Conservation (phyloP, 2,329 filamentous ascomycete species). For the Alternaria gaisen region DNA sequence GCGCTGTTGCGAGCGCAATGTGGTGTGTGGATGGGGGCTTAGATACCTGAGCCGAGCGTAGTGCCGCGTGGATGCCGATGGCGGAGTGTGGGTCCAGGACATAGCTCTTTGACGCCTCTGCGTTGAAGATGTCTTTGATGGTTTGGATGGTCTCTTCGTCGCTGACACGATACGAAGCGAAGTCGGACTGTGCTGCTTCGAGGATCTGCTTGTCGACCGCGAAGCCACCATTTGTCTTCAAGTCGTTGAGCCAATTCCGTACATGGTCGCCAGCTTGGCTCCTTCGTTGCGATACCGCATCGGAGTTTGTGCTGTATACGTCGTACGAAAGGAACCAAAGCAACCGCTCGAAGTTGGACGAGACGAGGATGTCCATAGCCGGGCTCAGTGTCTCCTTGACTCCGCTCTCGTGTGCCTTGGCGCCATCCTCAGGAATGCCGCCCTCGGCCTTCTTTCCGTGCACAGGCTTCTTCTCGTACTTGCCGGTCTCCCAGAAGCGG, state of each 20-base stretch:
- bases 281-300: conserved; percentile 54
- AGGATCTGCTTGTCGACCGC: conserved; percentile 79
- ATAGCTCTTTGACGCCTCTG: conserved; percentile 65
- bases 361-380: conserved; percentile 97
- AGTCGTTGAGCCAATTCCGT: conserved; percentile 75
- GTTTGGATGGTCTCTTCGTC: conserved; percentile 61
- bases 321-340: conserved; percentile 88
- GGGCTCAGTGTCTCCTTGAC: conserved; percentile 93
- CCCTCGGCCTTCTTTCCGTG: conserved; percentile 65
- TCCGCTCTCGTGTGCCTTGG: conserved; percentile 71
- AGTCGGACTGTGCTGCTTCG: conserved; percentile 73
- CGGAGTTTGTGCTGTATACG: conserved; percentile 51
- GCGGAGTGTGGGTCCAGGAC: conserved; percentile 93
- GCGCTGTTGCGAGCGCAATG: conserved; percentile 89
- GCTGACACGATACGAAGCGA: conserved; percentile 78
- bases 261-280: conserved; percentile 75
- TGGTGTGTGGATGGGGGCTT: conserved; percentile 65
- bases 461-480: conserved; percentile 84
- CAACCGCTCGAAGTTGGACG: conserved; percentile 94
- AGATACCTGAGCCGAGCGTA: conserved; percentile 69
- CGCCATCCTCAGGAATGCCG: conserved; percentile 64
- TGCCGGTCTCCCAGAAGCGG: conserved; percentile 90
- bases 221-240: conserved; percentile 86
- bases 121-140: conserved; percentile 59
- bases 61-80: conserved; percentile 80